These are phyloP conservation scores for Edaphochlamys debaryana DNA, from an alignment of 139 green algal genomes.

Conservation along the genomic window DNA sequence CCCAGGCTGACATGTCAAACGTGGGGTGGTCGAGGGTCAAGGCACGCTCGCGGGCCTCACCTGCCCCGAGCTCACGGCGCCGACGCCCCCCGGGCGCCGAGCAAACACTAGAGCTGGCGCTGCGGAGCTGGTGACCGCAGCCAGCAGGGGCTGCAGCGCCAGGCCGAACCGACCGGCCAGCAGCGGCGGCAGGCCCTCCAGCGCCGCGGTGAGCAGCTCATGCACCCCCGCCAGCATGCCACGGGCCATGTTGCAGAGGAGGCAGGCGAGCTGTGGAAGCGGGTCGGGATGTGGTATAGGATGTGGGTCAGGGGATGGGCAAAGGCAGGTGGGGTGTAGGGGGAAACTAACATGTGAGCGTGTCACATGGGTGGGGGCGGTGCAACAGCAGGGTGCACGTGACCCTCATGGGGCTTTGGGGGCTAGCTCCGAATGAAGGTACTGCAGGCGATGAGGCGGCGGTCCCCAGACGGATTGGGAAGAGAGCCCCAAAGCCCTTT, in stretches of 20 bases:
- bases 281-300: not conserved
- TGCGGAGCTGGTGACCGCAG: not conserved
- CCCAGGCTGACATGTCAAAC: no score
- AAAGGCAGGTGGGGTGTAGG: not conserved
- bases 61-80: no score
- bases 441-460: no score
- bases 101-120: not conserved
- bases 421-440: no score
- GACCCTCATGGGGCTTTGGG: no score
- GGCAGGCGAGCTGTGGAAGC: not conserved
- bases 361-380: not conserved
- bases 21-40: no score
- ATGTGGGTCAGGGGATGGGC: not conserved
- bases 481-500: not conserved
- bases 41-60: no score
- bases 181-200: conserved; percentile 6
- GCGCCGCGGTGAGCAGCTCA: not conserved
- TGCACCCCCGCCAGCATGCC: not conserved
- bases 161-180: not conserved
- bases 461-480: no score
- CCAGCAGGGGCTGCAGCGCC: conserved; percentile 12
- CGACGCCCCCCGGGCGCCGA: not conserved
- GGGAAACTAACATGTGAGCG: no score
- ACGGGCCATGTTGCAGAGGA: not conserved
- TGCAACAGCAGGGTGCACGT: not conserved